Evolutionary conservation across 202 grass and related monocot species (phyloP).

Genomic region (Eragrostis tef): DNA sequence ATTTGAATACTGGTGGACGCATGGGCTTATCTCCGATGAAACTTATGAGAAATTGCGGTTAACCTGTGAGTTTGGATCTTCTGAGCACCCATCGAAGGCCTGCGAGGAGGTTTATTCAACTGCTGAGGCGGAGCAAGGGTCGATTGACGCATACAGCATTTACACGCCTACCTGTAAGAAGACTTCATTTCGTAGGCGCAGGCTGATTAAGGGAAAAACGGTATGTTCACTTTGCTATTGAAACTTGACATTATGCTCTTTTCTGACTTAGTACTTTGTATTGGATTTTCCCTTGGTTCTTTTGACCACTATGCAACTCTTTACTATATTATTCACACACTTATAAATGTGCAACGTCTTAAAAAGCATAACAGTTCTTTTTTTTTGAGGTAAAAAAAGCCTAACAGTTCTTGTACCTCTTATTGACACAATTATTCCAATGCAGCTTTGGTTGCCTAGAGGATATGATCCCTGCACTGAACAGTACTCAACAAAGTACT

Average conservation of each 20-base stretch:
- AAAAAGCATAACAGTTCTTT: conserved; percentile 10
- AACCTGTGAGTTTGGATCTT: conserved; percentile 50
- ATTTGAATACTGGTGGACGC: conserved; percentile 86
- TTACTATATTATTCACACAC: conserved; percentile 10
- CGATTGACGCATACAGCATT: conserved; percentile 79
- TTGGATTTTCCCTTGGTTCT: neutral
- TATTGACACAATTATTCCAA: conserved; percentile 24
- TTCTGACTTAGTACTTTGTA: neutral
- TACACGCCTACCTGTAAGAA: conserved; percentile 71
- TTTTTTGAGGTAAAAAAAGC: too few relatives aligned
- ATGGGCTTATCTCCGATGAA: conserved; percentile 75
- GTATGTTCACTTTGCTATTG: conserved; percentile 39
- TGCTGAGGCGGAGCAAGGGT: conserved; percentile 59
- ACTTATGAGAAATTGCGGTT: conserved; percentile 58
- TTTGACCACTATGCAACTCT: neutral
- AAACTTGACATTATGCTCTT: neutral
- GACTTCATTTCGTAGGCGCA: conserved; percentile 51
- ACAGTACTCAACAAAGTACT: conserved; percentile 62
- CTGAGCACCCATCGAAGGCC: conserved; percentile 48
- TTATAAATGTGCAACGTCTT: neutral
- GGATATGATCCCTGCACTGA: conserved; percentile 78
- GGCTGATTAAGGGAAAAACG: conserved; percentile 47
- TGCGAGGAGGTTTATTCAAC: conserved; percentile 43
- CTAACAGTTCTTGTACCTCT: conserved; percentile 2
- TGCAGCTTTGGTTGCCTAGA: conserved; percentile 73